These are phyloP conservation scores for Fusarium sp. DNA, from an alignment of 2,329 filamentous ascomycete species.

Conservation along the genomic window DNA sequence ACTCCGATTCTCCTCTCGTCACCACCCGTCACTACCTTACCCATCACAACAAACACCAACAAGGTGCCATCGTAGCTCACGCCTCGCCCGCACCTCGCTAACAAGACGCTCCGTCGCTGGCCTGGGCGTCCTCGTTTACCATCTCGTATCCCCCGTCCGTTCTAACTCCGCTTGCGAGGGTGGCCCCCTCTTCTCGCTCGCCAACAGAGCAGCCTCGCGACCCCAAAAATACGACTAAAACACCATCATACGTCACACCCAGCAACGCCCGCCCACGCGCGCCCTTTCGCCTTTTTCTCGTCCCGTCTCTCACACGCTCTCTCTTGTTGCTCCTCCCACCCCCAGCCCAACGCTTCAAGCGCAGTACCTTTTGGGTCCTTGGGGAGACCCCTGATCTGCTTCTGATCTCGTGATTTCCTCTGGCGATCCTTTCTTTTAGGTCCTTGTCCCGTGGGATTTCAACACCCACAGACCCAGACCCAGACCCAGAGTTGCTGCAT, in stretches of 20 bases:
- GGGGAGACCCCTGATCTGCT: constrained; percentile 28
- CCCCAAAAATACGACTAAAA: constrained; percentile 27
- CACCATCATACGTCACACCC: constrained; percentile 47
- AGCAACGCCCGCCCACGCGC: constrained; percentile 38
- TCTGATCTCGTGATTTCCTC: constrained; percentile 44
- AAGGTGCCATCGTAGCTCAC: not conserved
- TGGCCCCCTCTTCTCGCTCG: constrained; percentile 36
- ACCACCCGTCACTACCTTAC: not conserved
- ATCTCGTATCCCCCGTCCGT: constrained; percentile 3
- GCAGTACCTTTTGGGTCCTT: not conserved
- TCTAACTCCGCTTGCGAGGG: constrained; percentile 14
- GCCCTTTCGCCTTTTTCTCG: constrained; percentile 24
- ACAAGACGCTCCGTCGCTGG: constrained; percentile 4
- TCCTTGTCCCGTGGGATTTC: too few relatives aligned
- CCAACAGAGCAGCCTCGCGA: constrained; percentile 41
- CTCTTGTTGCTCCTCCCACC: constrained; percentile 28
- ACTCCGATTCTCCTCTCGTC: not conserved
- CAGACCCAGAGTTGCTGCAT: constrained; percentile 26
- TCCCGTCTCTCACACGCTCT: not conserved
- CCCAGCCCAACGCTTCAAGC: not conserved
- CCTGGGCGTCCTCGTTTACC: constrained; percentile 4
- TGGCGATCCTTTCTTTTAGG: constrained; percentile 30
- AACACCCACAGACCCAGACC: not conserved
- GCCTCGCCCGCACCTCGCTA: constrained; percentile 7
- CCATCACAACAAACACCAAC: not conserved